Evolutionary conservation across 2,329 filamentous ascomycete species (phyloP).

Genomic region (Cytospora paraplurivora): DNA sequence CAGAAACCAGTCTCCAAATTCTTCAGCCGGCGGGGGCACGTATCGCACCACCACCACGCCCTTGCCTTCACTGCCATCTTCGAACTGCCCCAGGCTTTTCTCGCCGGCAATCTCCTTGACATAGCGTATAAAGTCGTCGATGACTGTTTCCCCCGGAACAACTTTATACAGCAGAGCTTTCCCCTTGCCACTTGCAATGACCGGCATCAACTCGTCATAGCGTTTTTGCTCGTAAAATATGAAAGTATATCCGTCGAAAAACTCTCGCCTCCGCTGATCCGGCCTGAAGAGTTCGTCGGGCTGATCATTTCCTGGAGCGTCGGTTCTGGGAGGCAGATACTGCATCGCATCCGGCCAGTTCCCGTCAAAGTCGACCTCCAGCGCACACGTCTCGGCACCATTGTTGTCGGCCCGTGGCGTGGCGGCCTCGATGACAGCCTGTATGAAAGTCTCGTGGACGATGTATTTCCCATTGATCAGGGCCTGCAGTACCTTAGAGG

Average conservation of each 20-base stretch:
- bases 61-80: conserved; percentile 63
- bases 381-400: conserved; percentile 50
- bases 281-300: conserved; percentile 72
- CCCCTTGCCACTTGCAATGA: conserved; percentile 77
- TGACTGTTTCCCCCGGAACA: conserved; percentile 61
- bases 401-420: conserved; percentile 50
- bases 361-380: conserved; percentile 79
- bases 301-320: conserved; percentile 68
- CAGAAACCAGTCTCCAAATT: conserved; percentile 65
- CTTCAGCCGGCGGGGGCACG: conserved; percentile 55
- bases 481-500: conserved; percentile 81
- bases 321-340: conserved; percentile 72
- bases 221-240: conserved; percentile 80
- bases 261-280: conserved; percentile 61
- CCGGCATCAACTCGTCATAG: conserved; percentile 71
- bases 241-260: conserved; percentile 89
- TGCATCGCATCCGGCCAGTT: conserved; percentile 76
- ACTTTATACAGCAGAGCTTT: conserved; percentile 74
- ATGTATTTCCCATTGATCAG: conserved; percentile 80
- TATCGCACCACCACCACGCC: conserved; percentile 81
- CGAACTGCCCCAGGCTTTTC: conserved; percentile 67
- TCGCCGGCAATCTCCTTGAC: conserved; percentile 75
- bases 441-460: conserved; percentile 72
- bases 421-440: conserved; percentile 67
- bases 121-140: conserved; percentile 76